Conservation (phyloP, 1,139 yeast species). For the Nakaseomyces sp. region DNA sequence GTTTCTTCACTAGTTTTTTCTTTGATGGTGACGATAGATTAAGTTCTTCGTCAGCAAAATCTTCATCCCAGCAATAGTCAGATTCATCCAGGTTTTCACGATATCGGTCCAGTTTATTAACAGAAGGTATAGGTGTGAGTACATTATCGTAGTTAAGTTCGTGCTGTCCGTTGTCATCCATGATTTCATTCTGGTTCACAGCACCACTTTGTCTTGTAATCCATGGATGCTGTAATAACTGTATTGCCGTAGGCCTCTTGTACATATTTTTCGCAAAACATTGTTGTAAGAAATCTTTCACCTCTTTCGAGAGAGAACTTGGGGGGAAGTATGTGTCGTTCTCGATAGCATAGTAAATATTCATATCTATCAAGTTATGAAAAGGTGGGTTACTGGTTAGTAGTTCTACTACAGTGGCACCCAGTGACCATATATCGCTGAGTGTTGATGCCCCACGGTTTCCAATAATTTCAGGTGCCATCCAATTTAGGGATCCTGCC, state of each 20-base stretch:
- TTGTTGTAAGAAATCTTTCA: slow-evolving; percentile 55
- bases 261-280: slow-evolving; percentile 54
- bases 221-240: slow-evolving; percentile 26
- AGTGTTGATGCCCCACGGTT: slow-evolving; percentile 83
- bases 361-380: slow-evolving; percentile 71
- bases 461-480: slow-evolving; percentile 97
- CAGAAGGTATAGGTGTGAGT: neutral
- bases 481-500: slow-evolving; percentile 99
- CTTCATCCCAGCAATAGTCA: slow-evolving; percentile 25
- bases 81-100: slow-evolving; percentile 18
- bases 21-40: slow-evolving; percentile 12
- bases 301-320: slow-evolving; percentile 42
- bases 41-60: slow-evolving; percentile 18
- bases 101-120: slow-evolving; percentile 12
- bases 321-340: slow-evolving; percentile 83
- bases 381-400: slow-evolving; percentile 86
- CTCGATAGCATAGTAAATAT: slow-evolving; percentile 88
- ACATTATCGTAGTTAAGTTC: neutral
- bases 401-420: slow-evolving; percentile 85
- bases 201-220: slow-evolving; percentile 6
- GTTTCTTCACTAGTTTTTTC: slow-evolving; percentile 1
- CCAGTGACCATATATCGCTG: slow-evolving; percentile 89
- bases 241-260: slow-evolving; percentile 26
- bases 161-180: neutral
- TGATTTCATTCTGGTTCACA: neutral